Conservation (phyloP, 2,329 filamentous ascomycete species). For the Calonectria pauciramosa region DNA sequence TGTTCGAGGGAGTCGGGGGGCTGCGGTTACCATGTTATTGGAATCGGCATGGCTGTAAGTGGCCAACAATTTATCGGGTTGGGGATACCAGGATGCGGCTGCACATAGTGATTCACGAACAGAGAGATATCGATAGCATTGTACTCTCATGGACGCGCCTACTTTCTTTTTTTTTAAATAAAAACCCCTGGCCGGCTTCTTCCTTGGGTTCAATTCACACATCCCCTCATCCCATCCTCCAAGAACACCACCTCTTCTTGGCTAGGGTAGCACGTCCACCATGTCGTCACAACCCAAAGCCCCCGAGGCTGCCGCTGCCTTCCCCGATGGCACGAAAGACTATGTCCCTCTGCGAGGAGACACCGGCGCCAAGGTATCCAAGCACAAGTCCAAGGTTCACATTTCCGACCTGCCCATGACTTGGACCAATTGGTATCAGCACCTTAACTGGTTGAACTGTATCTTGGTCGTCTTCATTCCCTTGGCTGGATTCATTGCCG, state of each 20-base stretch:
- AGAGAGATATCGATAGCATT: neutral
- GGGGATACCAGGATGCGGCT: neutral
- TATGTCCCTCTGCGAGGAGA: constrained; percentile 63
- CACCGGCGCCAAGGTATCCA: constrained; percentile 58
- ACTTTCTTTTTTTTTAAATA: neutral
- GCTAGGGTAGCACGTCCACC: neutral
- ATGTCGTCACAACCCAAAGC: constrained; percentile 57
- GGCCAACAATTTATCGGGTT: constrained; percentile 7
- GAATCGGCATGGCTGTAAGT: constrained; percentile 3
- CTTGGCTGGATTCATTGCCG: constrained; percentile 77
- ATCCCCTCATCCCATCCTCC: neutral
- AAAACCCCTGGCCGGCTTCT: neutral
- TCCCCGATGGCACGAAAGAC: constrained; percentile 68
- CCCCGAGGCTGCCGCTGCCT: constrained; percentile 56
- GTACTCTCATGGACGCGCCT: neutral
- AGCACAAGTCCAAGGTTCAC: constrained; percentile 76
- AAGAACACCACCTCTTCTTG: neutral
- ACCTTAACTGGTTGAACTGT: constrained; percentile 94
- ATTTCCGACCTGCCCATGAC: constrained; percentile 88
- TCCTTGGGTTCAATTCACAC: neutral
- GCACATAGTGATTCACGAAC: neutral
- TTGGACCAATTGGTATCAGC: constrained; percentile 87
- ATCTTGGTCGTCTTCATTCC: constrained; percentile 85
- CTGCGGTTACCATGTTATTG: neutral
- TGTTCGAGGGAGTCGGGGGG: neutral